Base-by-base conservation (phyloP, 2,329 filamentous ascomycete species). In the Trichoderma citrinoviride region DNA sequence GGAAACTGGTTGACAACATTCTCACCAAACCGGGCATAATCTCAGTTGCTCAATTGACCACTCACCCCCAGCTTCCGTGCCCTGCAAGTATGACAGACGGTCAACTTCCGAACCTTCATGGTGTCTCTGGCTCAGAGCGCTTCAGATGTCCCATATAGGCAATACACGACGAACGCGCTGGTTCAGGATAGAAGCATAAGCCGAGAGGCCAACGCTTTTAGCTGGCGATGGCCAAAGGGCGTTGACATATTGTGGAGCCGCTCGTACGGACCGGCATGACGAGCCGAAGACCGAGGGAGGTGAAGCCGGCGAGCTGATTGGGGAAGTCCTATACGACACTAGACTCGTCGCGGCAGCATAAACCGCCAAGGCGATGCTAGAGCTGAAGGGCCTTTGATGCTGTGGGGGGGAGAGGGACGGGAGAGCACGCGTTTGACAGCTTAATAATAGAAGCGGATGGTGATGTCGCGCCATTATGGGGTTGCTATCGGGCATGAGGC, bases 1-100 rank as follows among this genome's bases (percentile, higher is more conserved):
- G 10, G 33, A 3, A 37, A 14, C 12, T 14, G 33, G 33, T 14
- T 37, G 33, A 14, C 5, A 5, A 37, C 15, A 33, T 27, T 46
- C 25, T 17, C 25, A 37, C 33, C 17, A 43, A 29, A 47, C 17
- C 12, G 25, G 41, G 19, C 8, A 33, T n/a, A 46, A 41, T 33
- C 33, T 40, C 21, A n/a, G 41, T n/a, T 8, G 10, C 8, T 37
- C 12, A 37, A 5, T 14, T 14, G n/a, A 14, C 10, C 19, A 67
- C 70, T 58, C 64, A 71, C 71, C 52, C 69, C 71, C 1, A 73
- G 47, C 47, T 73, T 73, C 8, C 71, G 67, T 7, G 66, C 66
- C 62, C 71, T 68, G 56, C 71, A 73, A 17, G 68, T 71, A 50
- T 72, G 70, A 37, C 71, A 72, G 7, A 71, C 67, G 14, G 68